Percentiles rank a stretch among this genome's conserved stretches.
Conservation (phyloP, 495 filamentous ascomycete genomes). For the Hyaloscypha bicolor region DNA sequence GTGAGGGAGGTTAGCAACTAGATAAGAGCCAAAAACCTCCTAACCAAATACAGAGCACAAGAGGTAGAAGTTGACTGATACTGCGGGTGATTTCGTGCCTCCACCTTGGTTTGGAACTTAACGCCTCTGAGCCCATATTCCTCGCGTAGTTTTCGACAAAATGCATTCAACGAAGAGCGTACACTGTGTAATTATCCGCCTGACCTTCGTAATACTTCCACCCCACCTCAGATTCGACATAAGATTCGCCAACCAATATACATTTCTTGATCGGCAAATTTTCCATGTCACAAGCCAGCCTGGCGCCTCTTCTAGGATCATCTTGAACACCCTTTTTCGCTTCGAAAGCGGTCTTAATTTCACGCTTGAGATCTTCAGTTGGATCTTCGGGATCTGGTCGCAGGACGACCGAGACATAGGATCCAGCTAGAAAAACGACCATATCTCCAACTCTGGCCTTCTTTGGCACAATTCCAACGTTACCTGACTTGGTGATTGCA, state of each 20-base stretch:
- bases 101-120: too few species aligned
- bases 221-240: not conserved
- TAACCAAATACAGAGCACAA: too few species aligned
- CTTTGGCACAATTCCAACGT: not conserved
- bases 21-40: too few species aligned
- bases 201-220: not conserved
- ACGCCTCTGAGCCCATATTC: too few species aligned
- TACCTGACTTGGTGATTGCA: not conserved
- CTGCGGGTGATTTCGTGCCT: too few species aligned
- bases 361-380: not conserved
- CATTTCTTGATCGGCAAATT: not conserved
- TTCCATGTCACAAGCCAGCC: not conserved
- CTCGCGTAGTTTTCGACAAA: too few species aligned
- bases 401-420: not conserved
- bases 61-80: too few species aligned
- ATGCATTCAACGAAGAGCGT: constrained; percentile 1
- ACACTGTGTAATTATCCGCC: not conserved
- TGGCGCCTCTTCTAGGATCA: not conserved
- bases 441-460: not conserved
- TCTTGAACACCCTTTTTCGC: not conserved
- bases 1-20: too few species aligned
- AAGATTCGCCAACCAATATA: not conserved
- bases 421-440: constrained; percentile 5
- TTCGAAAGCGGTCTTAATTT: not conserved
- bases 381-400: not conserved